Evolutionary conservation across 2,329 filamentous ascomycete genomes (phyloP).

Genomic region (Geosmithia morbida): DNA sequence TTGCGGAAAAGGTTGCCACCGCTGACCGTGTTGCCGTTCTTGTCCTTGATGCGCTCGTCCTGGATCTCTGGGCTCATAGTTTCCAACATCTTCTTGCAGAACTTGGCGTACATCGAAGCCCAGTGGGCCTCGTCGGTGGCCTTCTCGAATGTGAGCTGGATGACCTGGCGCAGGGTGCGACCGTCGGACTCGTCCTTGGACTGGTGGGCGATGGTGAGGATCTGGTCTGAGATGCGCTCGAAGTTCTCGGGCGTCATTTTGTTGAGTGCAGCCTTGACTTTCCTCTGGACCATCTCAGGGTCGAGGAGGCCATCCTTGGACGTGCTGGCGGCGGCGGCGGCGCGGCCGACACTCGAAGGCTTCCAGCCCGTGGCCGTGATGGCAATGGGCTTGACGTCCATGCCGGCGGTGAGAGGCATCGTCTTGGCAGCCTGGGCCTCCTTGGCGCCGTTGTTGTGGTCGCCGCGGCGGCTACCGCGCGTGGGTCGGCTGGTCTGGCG

Average conservation of each 20-base stretch:
- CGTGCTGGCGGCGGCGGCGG: conserved; percentile 18
- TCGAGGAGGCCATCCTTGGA: conserved; percentile 48
- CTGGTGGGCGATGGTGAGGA: conserved; percentile 81
- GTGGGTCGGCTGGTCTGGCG: conserved; percentile 49
- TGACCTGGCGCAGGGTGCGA: conserved; percentile 89
- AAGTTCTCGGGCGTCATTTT: conserved; percentile 99
- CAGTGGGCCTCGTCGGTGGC: conserved; percentile 97
- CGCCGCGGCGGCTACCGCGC: conserved; percentile 48
- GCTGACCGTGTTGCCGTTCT: conserved; percentile 72
- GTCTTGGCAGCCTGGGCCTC: conserved; percentile 64
- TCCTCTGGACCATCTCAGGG: conserved; percentile 88
- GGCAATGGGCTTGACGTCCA: conserved; percentile 68
- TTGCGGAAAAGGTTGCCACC: conserved; percentile 95
- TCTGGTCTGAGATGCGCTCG: conserved; percentile 86
- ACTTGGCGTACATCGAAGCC: conserved; percentile 97
- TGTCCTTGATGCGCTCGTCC: conserved; percentile 89
- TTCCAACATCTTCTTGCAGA: conserved; percentile 94
- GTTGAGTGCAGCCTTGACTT: conserved; percentile 96
- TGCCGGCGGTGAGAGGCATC: conserved; percentile 81
- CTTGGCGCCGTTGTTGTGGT: conserved; percentile 32
- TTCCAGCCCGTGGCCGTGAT: conserved; percentile 76
- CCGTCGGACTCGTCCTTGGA: conserved; percentile 93
- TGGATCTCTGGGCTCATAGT: conserved; percentile 91
- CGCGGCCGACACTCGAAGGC: conserved; percentile 52
- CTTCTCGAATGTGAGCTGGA: conserved; percentile 98